Base-by-base conservation (phyloP, 177 flowering plant species). In the Telopea speciosissima region DNA sequence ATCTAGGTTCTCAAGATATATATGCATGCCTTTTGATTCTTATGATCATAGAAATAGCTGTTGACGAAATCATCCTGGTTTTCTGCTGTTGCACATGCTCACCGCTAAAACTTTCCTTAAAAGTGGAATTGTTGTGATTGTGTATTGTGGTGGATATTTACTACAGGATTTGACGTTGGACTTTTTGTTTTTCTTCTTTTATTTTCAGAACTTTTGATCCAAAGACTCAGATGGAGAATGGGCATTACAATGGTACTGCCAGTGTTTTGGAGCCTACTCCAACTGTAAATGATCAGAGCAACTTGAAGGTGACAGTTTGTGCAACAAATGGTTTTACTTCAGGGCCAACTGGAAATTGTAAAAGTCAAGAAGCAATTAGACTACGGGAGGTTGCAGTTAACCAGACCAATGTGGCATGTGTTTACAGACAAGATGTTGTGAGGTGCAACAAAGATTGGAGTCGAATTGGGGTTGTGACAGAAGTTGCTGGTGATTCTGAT, bases 401-500 rank as follows among this genome's bases (percentile, higher is more conserved):
- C 62, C 62, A 52, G 24, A 66, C 54, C 19, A 74, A 68, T 71
- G 80, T 65, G 52, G 81, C 83, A 19, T 72, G 65, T 71, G 74
- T 91, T 19, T 93, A 93, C 74, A 84, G 93, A 62, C 85, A 96
- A 74, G 99, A 96, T 81, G 84, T 96, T 63, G 97, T 96, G 44
- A 89, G 75, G 77, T 77, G 85, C 75, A 83, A 80, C 31, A 74
- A 68, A 25, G 77, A 60, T 28, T 81, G 44, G 64, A 76, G 80
- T 58, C 74, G 78, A 79, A 76, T 87, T 78, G 99, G 99, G 64
- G 79, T 93, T 70, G 97, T 91, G 73, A 85, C 87, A 49, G 93
- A 91, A 83, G 95, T 93, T 79, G 92, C 92, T 73, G 99, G 98
- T 78, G 96, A 93, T 66, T 82, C 86, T 8, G 97, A 85, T 62